Percentiles rank a stretch among this genome's conserved stretches.
Conservation (phyloP, 1,139 yeast genomes). For the Blastobotrys serpentis region DNA sequence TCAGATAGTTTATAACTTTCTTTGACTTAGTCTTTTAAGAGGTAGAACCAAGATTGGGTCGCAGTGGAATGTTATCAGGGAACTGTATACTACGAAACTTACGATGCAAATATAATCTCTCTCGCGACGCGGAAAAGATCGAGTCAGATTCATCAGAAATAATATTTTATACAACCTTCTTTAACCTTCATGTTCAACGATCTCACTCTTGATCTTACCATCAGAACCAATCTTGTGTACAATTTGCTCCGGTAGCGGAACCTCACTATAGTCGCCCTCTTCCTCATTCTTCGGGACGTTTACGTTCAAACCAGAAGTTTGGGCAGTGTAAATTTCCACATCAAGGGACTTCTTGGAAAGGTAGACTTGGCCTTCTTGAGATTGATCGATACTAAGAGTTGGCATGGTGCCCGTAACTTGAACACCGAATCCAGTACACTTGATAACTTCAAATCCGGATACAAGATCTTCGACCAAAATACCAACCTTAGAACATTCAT, state of each 20-base stretch:
- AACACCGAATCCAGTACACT: constrained; percentile 75
- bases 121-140: too few species aligned
- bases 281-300: constrained; percentile 62
- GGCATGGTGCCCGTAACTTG: constrained; percentile 83
- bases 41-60: too few species aligned
- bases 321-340: constrained; percentile 77
- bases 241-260: constrained; percentile 86
- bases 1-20: too few species aligned
- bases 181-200: constrained; percentile 61
- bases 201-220: constrained; percentile 50
- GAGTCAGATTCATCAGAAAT: too few species aligned
- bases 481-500: constrained; percentile 69
- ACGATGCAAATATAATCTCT: too few species aligned
- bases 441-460: constrained; percentile 85
- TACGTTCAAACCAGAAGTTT: constrained; percentile 79
- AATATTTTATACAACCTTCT: background rate
- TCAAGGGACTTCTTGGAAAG: constrained; percentile 67
- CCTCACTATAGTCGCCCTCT: constrained; percentile 68
- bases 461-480: constrained; percentile 81
- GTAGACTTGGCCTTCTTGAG: constrained; percentile 82
- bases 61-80: too few species aligned
- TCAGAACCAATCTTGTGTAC: constrained; percentile 52
- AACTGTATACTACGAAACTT: too few species aligned
- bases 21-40: too few species aligned
- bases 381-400: constrained; percentile 80